These are phyloP conservation scores for Diospyros kaki DNA, from an alignment of 148 eudicot species.

Conservation along the genomic window DNA sequence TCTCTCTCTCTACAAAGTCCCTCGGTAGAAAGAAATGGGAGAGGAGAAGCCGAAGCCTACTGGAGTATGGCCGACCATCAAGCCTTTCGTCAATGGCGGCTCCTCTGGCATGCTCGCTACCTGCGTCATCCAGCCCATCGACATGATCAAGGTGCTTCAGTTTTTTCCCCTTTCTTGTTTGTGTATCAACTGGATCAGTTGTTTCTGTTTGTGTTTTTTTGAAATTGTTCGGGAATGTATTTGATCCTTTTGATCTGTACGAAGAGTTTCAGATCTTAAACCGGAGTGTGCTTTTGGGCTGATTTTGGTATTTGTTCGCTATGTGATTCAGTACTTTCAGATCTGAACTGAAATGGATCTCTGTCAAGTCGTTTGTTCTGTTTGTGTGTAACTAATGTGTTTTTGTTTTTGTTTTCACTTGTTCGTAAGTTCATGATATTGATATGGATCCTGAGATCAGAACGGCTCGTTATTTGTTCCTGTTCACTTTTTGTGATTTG, in stretches of 20 bases:
- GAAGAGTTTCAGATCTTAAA: conserved; percentile 5
- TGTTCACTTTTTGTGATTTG: no score
- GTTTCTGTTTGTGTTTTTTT: background rate
- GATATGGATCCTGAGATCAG: no score
- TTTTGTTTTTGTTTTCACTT: no score
- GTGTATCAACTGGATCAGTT: background rate
- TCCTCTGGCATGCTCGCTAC: conserved; percentile 93
- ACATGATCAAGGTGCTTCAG: conserved; percentile 75
- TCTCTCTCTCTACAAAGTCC: background rate
- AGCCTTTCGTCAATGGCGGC: conserved; percentile 90
- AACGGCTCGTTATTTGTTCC: no score
- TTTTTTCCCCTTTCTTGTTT: background rate
- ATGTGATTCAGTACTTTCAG: no score
- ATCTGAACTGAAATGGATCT: no score
- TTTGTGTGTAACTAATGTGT: no score
- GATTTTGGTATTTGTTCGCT: no score
- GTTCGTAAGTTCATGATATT: no score
- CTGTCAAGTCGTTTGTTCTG: no score
- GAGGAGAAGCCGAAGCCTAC: conserved; percentile 41
- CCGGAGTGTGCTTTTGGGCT: background rate
- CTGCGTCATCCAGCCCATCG: conserved; percentile 85
- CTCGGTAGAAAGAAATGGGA: conserved; percentile 20
- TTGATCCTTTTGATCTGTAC: background rate
- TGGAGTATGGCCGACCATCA: conserved; percentile 65
- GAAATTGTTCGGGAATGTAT: background rate